Evolutionary conservation across 768 basidiomycete species (phyloP), one percentile per base, ranked within the genome.

Genomic region (Mycena crocata): DNA sequence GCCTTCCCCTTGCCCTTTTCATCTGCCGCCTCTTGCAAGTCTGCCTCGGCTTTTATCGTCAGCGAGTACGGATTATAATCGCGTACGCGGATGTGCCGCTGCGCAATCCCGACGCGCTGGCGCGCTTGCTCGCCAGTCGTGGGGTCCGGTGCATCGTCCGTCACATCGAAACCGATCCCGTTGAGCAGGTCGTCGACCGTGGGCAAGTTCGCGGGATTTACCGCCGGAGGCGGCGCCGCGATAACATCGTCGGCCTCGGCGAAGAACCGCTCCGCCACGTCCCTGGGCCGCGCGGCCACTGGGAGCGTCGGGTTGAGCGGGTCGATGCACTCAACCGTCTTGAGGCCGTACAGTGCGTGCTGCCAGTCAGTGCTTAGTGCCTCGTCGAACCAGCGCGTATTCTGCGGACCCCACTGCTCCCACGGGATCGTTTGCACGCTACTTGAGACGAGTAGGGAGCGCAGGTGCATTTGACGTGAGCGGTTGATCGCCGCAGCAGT

Each of bases 331-430:
- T 86, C 87, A 12, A 84, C 81, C 8, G 86, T 84, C 26, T 85
- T 77, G 61, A 84, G 74, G 8, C 87, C 87, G 68, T 85, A 85
- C 31, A 86, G 78, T 23, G 86, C 84, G 68, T 86, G 84, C 72
- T 87, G 85, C 86, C 86, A 87, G 70, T 88, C 85, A 7, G 84
- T 85, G 71, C 79, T 83, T 45, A 84, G 71, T 51, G 76, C 76
- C 68, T 86, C 85, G 58, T 80, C 78, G 67, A 87, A 87, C 86
- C 87, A 87, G 14, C 86, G 82, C 12, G 86, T 87, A 68, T 77
- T 82, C 35, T 74, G 72, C 2, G 85, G 84, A 15, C 86, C 87
- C 87, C 87, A 87, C 23, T 77, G 75, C 9, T 82, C 78, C 86
- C 86, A 87, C 4, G 83, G 79, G 32, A 86, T 72, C 26, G 73